Conservation (phyloP, 306 rosid genomes). For the Urtica urens region DNA sequence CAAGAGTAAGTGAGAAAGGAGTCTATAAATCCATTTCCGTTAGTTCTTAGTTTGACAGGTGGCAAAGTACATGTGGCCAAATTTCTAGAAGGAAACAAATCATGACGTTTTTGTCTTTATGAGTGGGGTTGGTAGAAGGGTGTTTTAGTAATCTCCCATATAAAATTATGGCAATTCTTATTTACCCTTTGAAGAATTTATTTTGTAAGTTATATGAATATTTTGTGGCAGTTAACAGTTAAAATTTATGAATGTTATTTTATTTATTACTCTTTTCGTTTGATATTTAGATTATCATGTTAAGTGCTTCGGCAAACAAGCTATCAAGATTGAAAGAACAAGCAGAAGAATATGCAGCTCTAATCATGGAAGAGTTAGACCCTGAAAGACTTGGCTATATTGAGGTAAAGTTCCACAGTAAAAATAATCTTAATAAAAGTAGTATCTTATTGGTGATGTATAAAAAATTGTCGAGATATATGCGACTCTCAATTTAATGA, state of each 20-base stretch:
- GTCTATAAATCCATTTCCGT: constrained; percentile 12
- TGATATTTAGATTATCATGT: constrained; percentile 66
- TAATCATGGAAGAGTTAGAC: constrained; percentile 96
- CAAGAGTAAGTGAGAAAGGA: constrained; percentile 38
- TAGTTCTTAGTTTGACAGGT: constrained; percentile 24
- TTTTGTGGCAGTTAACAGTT: not conserved
- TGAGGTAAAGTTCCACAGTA: constrained; percentile 58
- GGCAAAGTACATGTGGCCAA: constrained; percentile 21
- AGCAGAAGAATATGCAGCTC: constrained; percentile 99
- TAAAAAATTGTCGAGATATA: no score
- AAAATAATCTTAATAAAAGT: no score
- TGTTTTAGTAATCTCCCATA: constrained; percentile 30
- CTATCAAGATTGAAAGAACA: constrained; percentile 90
- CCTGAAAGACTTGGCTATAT: constrained; percentile 93
- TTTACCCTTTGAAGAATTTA: not conserved
- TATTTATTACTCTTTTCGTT: no score
- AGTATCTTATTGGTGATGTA: no score
- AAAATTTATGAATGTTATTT: not conserved
- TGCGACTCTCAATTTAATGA: no score
- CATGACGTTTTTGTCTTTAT: constrained; percentile 23
- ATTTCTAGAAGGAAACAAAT: constrained; percentile 22
- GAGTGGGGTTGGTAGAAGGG: constrained; percentile 69
- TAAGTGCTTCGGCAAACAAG: constrained; percentile 94
- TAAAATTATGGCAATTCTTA: not conserved
- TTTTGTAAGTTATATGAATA: not conserved